A percentile compares a stretch with the other conserved stretches of the same genome.
phyloP scores from a whole-genome alignment of 352 stramenopile species.

The Phytophthora pisi region DNA sequence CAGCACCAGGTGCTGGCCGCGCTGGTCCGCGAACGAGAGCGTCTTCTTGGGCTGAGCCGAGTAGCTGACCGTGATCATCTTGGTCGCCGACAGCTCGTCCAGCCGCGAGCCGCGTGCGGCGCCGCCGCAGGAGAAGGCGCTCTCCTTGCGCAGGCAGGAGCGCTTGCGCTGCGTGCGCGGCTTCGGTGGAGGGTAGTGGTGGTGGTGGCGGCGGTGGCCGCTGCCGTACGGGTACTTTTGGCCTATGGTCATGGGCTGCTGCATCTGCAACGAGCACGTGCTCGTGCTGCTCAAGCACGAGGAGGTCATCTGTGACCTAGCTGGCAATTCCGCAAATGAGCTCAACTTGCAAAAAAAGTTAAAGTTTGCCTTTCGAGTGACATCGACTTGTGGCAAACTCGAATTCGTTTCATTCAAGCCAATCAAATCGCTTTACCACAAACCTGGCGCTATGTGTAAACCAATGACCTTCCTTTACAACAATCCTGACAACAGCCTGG shows the following conservation, averaged over 20 bases:
- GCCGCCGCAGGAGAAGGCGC: slow-evolving; percentile 41
- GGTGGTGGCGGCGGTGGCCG: slow-evolving; percentile 8
- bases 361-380: too few species aligned
- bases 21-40: slow-evolving; percentile 67
- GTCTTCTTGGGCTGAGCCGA: slow-evolving; percentile 50
- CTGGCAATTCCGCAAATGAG: slow-evolving; percentile 24
- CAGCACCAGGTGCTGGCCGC: slow-evolving; percentile 53
- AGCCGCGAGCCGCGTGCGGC: slow-evolving; percentile 26
- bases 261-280: slow-evolving; percentile 23
- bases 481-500: too few species aligned
- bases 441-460: too few species aligned
- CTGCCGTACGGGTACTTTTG: slow-evolving; percentile 26
- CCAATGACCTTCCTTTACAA: too few species aligned
- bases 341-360: not conserved
- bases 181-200: slow-evolving; percentile 11
- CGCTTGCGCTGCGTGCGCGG: slow-evolving; percentile 22
- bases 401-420: too few species aligned
- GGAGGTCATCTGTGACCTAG: slow-evolving; percentile 28
- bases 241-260: slow-evolving; percentile 37
- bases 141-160: slow-evolving; percentile 60
- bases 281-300: slow-evolving; percentile 11
- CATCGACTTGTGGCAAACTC: too few species aligned
- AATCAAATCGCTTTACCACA: too few species aligned
- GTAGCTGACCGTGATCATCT: slow-evolving; percentile 44
- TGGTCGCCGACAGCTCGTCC: slow-evolving; percentile 42